A percentile compares a stretch with the other conserved stretches of the same genome.
phyloP scores from a whole-genome alignment of 257 asterid genomes.

The Gynochthodes officinalis region DNA sequence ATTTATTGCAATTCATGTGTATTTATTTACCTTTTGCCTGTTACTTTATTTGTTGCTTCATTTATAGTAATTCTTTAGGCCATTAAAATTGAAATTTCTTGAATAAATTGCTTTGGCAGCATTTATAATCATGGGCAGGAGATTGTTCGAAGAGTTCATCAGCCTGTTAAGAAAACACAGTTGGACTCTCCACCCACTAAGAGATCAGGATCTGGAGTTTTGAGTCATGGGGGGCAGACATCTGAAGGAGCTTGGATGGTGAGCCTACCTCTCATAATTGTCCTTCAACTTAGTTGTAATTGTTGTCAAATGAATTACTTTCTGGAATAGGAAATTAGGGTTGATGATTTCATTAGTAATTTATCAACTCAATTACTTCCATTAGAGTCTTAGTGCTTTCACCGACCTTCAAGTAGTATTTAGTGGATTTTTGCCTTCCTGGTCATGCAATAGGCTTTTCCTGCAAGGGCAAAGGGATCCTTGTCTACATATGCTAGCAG shows the following conservation, averaged over 20 bases:
- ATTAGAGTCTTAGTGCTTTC: neutral
- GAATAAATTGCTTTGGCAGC: conserved; percentile 24
- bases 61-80: neutral
- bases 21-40: neutral
- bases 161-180: conserved; percentile 20
- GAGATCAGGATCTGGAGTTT: conserved; percentile 20
- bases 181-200: conserved; percentile 7
- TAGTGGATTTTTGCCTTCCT: neutral
- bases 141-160: conserved; percentile 29
- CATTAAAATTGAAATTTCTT: neutral
- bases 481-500: too few relatives aligned
- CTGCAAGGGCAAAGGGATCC: neutral
- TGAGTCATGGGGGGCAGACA: conserved; percentile 14
- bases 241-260: conserved; percentile 25
- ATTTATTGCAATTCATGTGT: neutral
- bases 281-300: neutral
- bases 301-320: neutral
- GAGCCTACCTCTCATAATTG: conserved; percentile 9
- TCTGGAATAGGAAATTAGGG: neutral
- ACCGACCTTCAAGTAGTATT: neutral
- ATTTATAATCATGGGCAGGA: conserved; percentile 35
- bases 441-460: neutral
- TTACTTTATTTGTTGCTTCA: neutral
- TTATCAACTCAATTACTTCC: neutral
- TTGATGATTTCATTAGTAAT: neutral